These are phyloP conservation scores for Cenchrus fungigraminus DNA, from an alignment of 176 grass and related monocot species.

Conservation along the genomic window DNA sequence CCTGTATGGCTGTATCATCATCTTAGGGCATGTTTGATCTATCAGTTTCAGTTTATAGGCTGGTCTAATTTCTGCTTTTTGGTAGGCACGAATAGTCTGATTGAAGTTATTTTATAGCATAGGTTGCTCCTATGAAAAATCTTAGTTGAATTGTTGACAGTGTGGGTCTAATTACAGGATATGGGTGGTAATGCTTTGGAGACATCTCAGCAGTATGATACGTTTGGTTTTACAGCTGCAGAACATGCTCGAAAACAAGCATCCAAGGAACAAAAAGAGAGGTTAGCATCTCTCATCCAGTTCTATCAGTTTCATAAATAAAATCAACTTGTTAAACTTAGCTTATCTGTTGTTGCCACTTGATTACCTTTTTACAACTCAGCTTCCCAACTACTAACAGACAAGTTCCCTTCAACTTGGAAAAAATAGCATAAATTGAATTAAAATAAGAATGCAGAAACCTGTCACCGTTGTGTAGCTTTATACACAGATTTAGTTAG, in stretches of 20 bases:
- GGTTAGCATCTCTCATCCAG: conserved; percentile 50
- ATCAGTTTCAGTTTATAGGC: not conserved
- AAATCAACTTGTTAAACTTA: not conserved
- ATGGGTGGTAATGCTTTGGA: conserved; percentile 88
- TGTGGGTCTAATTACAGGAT: conserved; percentile 49
- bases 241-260: conserved; percentile 81
- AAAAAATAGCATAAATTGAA: not conserved
- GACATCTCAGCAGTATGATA: conserved; percentile 94
- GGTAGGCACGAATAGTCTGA: not conserved
- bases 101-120: conserved; percentile 26
- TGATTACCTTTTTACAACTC: not conserved
- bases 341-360: not conserved
- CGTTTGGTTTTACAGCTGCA: conserved; percentile 91
- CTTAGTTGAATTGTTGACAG: conserved; percentile 20
- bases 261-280: conserved; percentile 83
- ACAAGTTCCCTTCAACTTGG: not conserved
- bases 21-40: conserved; percentile 9
- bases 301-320: conserved; percentile 9
- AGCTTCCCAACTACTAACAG: not conserved
- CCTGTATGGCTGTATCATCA: not conserved
- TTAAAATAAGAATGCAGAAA: not conserved
- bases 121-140: not conserved
- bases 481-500: not conserved
- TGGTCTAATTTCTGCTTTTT: conserved; percentile 1
- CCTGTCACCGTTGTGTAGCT: not conserved